phyloP scores from a whole-genome alignment of 2,329 filamentous ascomycete genomes.

The Diaporthe velutina region DNA sequence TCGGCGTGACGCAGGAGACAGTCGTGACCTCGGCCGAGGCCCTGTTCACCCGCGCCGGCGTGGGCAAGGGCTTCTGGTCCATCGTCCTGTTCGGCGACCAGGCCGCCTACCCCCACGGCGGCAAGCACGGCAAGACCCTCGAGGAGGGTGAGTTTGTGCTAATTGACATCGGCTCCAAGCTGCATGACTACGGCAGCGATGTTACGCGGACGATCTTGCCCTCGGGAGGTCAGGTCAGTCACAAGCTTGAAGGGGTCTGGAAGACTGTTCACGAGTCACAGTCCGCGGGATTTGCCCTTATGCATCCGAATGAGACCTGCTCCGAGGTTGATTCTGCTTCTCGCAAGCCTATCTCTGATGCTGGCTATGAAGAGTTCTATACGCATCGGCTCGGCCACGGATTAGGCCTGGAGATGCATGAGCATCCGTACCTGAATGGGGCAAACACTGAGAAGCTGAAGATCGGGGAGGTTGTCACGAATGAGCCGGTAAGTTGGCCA shows the following conservation, averaged over 20 bases:
- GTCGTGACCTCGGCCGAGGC: constrained; percentile 41
- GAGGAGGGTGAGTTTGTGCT: constrained; percentile 46
- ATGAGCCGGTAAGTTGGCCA: constrained; percentile 45
- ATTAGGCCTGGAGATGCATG: constrained; percentile 47
- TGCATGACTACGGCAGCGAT: constrained; percentile 48
- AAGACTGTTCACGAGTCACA: constrained; percentile 44
- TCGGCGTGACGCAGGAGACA: constrained; percentile 46
- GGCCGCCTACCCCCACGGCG: constrained; percentile 48
- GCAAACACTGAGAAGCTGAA: constrained; percentile 47
- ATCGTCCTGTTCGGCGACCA: constrained; percentile 48
- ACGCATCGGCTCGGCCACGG: constrained; percentile 48
- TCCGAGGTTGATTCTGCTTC: constrained; percentile 47
- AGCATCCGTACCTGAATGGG: constrained; percentile 49
- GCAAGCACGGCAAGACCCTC: constrained; percentile 45
- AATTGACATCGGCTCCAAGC: constrained; percentile 47
- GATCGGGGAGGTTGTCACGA: constrained; percentile 45
- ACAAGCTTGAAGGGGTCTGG: constrained; percentile 46
- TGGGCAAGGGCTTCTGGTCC: constrained; percentile 46
- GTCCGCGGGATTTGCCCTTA: constrained; percentile 45
- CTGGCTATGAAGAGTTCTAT: constrained; percentile 46
- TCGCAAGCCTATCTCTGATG: constrained; percentile 42
- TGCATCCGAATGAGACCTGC: constrained; percentile 46
- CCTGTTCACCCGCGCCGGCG: constrained; percentile 45
- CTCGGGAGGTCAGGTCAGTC: constrained; percentile 40
- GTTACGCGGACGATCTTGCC: constrained; percentile 48